Conservation (phyloP, 2,329 filamentous ascomycete genomes). For the Claviceps pusilla region DNA sequence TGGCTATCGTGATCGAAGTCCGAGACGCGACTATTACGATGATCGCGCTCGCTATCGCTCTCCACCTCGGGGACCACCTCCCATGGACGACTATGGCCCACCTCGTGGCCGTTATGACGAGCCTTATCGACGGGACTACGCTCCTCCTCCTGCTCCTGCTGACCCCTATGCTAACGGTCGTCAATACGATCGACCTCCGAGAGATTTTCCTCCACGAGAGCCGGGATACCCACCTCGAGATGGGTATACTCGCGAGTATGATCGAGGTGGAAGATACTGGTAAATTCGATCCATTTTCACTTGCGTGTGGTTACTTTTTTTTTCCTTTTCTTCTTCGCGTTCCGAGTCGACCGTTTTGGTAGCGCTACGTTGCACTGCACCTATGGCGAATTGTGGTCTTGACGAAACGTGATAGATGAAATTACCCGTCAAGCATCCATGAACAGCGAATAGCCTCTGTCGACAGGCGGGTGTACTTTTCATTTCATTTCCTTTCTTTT, state of each 20-base stretch:
- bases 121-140: constrained; percentile 57
- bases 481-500: no score
- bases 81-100: constrained; percentile 62
- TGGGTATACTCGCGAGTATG: constrained; percentile 33
- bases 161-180: constrained; percentile 46
- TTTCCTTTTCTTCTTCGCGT: background rate
- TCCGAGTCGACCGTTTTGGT: constrained; percentile 1
- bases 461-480: background rate
- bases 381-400: constrained; percentile 17
- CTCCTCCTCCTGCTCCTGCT: constrained; percentile 47
- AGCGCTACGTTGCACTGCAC: background rate
- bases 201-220: constrained; percentile 34
- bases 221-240: constrained; percentile 23
- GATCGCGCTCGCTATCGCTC: constrained; percentile 69
- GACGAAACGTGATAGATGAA: constrained; percentile 21
- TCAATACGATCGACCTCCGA: constrained; percentile 39
- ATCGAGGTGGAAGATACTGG: constrained; percentile 36
- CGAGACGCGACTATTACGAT: constrained; percentile 76
- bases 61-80: constrained; percentile 50
- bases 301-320: constrained; percentile 1
- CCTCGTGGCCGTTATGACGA: constrained; percentile 60
- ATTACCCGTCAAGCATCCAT: constrained; percentile 4
- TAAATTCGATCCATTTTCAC: constrained; percentile 20
- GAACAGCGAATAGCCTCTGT: background rate
- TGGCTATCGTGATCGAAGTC: constrained; percentile 78